Evolutionary conservation across 257 asterid species (phyloP).

Genomic region (Jaltomata sinuosa): DNA sequence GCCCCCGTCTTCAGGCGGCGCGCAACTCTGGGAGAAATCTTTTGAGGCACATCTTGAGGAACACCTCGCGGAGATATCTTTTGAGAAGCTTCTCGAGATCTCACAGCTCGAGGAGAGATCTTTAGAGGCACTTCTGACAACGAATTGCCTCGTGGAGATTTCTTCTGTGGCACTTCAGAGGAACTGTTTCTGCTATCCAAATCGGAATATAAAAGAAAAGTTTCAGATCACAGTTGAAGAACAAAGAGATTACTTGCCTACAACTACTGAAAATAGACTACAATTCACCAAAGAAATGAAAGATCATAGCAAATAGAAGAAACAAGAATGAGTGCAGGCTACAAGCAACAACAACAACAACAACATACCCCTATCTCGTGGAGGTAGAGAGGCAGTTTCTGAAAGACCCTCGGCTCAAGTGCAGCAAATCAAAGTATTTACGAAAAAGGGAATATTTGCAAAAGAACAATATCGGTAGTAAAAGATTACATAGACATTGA

Average conservation of each 20-base stretch:
- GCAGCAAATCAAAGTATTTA: too few relatives aligned
- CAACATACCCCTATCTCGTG: too few relatives aligned
- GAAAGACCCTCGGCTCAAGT: too few relatives aligned
- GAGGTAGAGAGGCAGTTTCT: too few relatives aligned
- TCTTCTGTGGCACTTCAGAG: conserved; percentile 29
- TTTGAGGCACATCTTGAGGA: conserved; percentile 19
- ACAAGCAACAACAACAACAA: too few relatives aligned
- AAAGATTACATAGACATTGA: too few relatives aligned
- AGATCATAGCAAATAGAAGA: background rate
- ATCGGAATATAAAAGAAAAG: background rate
- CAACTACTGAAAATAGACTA: background rate
- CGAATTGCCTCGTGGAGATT: conserved; percentile 32
- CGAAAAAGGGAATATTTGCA: too few relatives aligned
- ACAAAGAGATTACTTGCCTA: background rate
- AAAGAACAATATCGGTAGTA: background rate
- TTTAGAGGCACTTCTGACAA: conserved; percentile 28
- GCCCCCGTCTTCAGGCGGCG: conserved; percentile 61
- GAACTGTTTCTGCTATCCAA: conserved; percentile 33
- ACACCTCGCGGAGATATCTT: conserved; percentile 22
- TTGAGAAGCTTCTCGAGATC: conserved; percentile 25
- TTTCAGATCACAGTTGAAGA: background rate
- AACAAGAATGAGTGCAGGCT: background rate
- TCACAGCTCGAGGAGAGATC: conserved; percentile 25
- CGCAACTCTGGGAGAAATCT: conserved; percentile 56
- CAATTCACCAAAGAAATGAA: background rate